Conservation (phyloP, 1,139 yeast genomes). For the Lodderomyces metapsilosis region DNA sequence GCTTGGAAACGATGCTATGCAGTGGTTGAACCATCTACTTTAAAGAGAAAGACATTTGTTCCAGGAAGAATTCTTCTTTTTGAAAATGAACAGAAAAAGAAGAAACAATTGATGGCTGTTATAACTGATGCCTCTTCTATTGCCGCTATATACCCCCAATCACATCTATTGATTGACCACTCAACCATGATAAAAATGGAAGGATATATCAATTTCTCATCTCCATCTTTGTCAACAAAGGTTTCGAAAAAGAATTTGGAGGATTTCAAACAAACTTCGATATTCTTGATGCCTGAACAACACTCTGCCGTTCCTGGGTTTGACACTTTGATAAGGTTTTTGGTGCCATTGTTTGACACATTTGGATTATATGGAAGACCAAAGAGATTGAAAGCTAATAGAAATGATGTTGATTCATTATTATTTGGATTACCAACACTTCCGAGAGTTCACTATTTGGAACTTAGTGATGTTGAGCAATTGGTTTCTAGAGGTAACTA, state of each 20-base stretch:
- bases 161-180: constrained; percentile 74
- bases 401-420: constrained; percentile 72
- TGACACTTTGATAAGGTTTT: constrained; percentile 85
- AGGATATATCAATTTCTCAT: constrained; percentile 67
- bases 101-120: constrained; percentile 78
- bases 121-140: constrained; percentile 69
- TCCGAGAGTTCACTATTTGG: constrained; percentile 81
- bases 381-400: constrained; percentile 80
- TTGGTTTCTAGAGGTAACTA: constrained; percentile 23
- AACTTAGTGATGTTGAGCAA: constrained; percentile 30
- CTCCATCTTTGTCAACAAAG: constrained; percentile 37
- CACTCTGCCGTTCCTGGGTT: constrained; percentile 93
- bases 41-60: constrained; percentile 45
- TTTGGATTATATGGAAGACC: constrained; percentile 93
- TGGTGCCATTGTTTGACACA: constrained; percentile 82
- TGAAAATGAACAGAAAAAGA: constrained; percentile 67
- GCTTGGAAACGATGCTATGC: constrained; percentile 96
- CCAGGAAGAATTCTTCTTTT: constrained; percentile 63
- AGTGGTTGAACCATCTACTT: constrained; percentile 72
- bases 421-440: constrained; percentile 89
- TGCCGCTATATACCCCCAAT: constrained; percentile 92
- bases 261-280: constrained; percentile 70
- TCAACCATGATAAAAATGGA: constrained; percentile 88
- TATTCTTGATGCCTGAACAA: constrained; percentile 92
- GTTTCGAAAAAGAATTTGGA: constrained; percentile 44